phyloP scores from a whole-genome alignment of 2,329 filamentous ascomycete species.

The Arachnomyces sp. region DNA sequence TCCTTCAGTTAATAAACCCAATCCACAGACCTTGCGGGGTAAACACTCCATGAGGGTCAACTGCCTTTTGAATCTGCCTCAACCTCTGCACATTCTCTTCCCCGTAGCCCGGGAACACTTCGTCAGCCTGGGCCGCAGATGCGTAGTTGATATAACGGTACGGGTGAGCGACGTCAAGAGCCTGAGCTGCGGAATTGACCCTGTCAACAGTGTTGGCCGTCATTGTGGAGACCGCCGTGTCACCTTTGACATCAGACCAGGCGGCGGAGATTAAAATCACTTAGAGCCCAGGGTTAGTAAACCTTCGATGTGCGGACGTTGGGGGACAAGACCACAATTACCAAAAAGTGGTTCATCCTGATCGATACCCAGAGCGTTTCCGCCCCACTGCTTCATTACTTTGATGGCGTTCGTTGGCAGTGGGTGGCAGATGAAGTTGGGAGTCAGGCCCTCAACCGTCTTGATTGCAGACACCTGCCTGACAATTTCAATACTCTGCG shows the following conservation, averaged over 20 bases:
- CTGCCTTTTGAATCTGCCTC: conserved; percentile 11
- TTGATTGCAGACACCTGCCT: no score
- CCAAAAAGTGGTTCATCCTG: conserved; percentile 10
- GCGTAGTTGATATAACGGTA: conserved; percentile 26
- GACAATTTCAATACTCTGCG: no score
- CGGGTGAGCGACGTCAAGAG: conserved; percentile 16
- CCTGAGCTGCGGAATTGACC: conserved; percentile 24
- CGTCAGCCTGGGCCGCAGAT: conserved; percentile 21
- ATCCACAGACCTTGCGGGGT: no score
- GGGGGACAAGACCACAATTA: no score
- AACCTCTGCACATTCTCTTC: conserved; percentile 17
- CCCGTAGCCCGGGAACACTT: conserved; percentile 23
- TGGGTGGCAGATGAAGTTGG: no score
- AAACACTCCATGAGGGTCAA: conserved; percentile 14
- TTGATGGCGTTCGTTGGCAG: no score
- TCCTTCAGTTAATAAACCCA: no score
- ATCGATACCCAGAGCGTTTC: conserved; percentile 16
- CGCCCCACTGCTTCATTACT: conserved; percentile 14
- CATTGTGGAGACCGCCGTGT: conserved; percentile 20
- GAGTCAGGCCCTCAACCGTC: no score
- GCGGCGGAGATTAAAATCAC: no score
- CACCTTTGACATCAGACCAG: no score
- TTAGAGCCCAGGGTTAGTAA: no score
- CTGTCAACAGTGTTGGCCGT: conserved; percentile 22
- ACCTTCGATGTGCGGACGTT: no score